phyloP scores from a whole-genome alignment of 78 protist species.

The Ministeria vibrans region DNA sequence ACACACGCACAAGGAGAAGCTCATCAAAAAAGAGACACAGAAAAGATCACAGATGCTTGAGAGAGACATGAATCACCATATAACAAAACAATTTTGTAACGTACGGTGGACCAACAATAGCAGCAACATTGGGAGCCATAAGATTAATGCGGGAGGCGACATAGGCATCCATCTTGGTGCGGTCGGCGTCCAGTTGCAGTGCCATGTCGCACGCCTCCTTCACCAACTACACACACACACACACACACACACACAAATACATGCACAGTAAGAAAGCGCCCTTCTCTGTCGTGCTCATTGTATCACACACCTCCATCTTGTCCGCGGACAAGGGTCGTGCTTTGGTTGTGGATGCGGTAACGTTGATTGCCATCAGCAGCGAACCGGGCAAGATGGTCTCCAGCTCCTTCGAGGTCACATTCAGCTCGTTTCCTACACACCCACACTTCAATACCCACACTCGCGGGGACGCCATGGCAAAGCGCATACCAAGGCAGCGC shows the following conservation, averaged over 20 bases:
- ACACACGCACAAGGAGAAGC: too few species aligned
- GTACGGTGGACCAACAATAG: slow-evolving; percentile 56
- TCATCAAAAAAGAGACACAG: too few species aligned
- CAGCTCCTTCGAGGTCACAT: slow-evolving; percentile 14
- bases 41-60: too few species aligned
- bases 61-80: too few species aligned
- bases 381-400: slow-evolving; percentile 20
- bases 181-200: slow-evolving; percentile 30
- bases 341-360: slow-evolving; percentile 16
- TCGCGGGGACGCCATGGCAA: not conserved
- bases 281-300: slow-evolving; percentile 10
- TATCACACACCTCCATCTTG: not conserved
- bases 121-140: slow-evolving; percentile 72
- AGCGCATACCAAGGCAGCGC: slow-evolving; percentile 28
- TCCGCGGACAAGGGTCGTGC: not conserved
- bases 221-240: slow-evolving; percentile 16
- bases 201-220: slow-evolving; percentile 53
- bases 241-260: slow-evolving; percentile 41
- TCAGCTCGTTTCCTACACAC: slow-evolving; percentile 19
- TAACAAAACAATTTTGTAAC: too few species aligned
- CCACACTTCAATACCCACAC: not conserved
- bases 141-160: slow-evolving; percentile 72
- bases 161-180: slow-evolving; percentile 20
- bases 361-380: slow-evolving; percentile 26
- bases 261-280: slow-evolving; percentile 34